Conservation (phyloP, 345 rosid genomes). For the Fremontodendron californicum region DNA sequence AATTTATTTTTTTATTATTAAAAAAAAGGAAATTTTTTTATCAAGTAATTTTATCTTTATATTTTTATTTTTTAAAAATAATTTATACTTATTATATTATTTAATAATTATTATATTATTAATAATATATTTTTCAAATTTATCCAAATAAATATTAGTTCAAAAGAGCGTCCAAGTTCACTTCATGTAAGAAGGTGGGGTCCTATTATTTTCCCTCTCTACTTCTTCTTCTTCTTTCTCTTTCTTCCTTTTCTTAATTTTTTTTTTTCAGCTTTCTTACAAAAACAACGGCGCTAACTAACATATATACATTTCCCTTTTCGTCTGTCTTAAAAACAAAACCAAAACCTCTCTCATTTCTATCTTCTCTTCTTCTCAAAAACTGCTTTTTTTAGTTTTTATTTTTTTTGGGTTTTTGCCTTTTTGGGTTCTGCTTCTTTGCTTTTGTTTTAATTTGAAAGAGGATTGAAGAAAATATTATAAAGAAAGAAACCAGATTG, state of each 20-base stretch:
- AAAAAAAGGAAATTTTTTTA: too few relatives aligned
- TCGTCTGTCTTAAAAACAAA: too few relatives aligned
- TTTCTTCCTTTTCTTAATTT: conserved; percentile 10
- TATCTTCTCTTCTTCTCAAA: neutral
- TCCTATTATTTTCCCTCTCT: conserved; percentile 18
- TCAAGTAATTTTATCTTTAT: too few relatives aligned
- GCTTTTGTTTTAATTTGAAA: neutral
- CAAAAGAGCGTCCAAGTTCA: conserved; percentile 59
- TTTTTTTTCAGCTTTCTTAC: conserved; percentile 8
- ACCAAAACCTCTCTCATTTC: neutral
- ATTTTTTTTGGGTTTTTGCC: neutral
- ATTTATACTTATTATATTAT: too few relatives aligned
- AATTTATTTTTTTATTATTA: too few relatives aligned
- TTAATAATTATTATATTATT: too few relatives aligned
- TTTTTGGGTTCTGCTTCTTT: neutral
- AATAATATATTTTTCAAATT: too few relatives aligned
- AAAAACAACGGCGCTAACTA: conserved; percentile 46
- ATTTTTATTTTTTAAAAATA: too few relatives aligned
- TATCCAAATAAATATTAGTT: too few relatives aligned
- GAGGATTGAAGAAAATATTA: neutral
- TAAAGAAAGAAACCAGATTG: neutral
- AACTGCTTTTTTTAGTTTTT: neutral
- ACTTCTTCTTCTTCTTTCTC: neutral
- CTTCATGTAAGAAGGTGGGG: conserved; percentile 39
- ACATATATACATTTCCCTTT: neutral